Percentiles rank a stretch among this genome's conserved stretches.
phyloP scores from a whole-genome alignment of 192 early-diverging fungal species.

The Backusella mclennaniae region DNA sequence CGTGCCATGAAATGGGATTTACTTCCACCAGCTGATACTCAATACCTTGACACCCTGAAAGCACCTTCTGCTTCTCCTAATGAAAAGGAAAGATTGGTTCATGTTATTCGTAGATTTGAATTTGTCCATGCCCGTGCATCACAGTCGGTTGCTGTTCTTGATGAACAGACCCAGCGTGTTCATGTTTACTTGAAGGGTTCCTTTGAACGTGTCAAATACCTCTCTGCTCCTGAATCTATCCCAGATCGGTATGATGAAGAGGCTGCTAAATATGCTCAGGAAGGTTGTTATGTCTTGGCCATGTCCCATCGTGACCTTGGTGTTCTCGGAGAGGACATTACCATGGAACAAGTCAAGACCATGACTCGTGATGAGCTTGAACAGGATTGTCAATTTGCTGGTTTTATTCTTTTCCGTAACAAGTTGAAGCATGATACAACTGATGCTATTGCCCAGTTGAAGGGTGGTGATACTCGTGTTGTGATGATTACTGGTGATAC shows the following conservation, averaged over 20 bases:
- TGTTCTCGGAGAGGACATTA: slow-evolving; percentile 39
- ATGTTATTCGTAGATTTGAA: slow-evolving; percentile 63
- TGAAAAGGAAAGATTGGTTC: slow-evolving; percentile 17
- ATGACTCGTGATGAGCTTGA: slow-evolving; percentile 67
- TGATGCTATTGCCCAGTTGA: slow-evolving; percentile 64
- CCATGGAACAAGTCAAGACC: slow-evolving; percentile 31
- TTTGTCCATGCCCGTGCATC: slow-evolving; percentile 66
- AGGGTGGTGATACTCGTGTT: slow-evolving; percentile 63
- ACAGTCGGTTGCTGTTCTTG: slow-evolving; percentile 61
- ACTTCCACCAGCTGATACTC: slow-evolving; percentile 16
- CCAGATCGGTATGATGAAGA: slow-evolving; percentile 58
- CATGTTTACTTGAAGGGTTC: slow-evolving; percentile 67
- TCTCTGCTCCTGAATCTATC: slow-evolving; percentile 32
- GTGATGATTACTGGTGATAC: slow-evolving; percentile 92
- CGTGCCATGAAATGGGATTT: slow-evolving; percentile 42
- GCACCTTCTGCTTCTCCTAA: not conserved
- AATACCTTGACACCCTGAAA: not conserved
- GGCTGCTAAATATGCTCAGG: slow-evolving; percentile 59
- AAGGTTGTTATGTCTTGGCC: slow-evolving; percentile 82
- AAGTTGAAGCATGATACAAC: slow-evolving; percentile 71
- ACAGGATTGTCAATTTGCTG: slow-evolving; percentile 46
- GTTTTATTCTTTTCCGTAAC: slow-evolving; percentile 77
- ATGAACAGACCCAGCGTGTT: slow-evolving; percentile 40
- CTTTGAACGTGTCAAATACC: slow-evolving; percentile 64
- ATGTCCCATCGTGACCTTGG: slow-evolving; percentile 65